phyloP scores from a whole-genome alignment of 768 basidiomycete genomes.

The Mrakia hoshinonis region DNA sequence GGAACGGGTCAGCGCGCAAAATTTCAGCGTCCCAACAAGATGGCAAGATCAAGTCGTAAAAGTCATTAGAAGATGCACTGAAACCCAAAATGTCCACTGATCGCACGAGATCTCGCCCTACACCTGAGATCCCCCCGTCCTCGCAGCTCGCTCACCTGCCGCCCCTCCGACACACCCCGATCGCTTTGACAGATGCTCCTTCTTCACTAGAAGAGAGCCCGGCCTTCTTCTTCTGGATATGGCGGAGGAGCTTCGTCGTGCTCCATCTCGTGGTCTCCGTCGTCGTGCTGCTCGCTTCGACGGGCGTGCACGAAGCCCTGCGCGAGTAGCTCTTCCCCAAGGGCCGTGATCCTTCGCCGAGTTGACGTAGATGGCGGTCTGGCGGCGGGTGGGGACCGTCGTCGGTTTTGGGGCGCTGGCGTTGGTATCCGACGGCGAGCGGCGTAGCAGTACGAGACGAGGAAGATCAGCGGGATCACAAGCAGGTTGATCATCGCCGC shows the following conservation, averaged over 20 bases:
- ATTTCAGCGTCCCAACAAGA: too few species aligned
- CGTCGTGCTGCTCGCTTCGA: background rate
- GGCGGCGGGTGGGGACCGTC: background rate
- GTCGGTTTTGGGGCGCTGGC: background rate
- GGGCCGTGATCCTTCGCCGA: background rate
- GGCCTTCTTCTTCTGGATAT: constrained; percentile 13
- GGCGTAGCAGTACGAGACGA: constrained; percentile 9
- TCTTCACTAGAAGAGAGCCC: background rate
- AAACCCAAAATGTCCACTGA: too few species aligned
- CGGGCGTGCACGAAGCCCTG: background rate
- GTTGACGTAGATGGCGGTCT: background rate
- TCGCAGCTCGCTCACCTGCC: too few species aligned
- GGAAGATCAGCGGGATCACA: constrained; percentile 21
- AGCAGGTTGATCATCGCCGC: constrained; percentile 22
- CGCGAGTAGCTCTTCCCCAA: background rate
- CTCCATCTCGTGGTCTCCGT: background rate
- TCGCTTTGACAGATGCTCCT: too few species aligned
- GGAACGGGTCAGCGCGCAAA: too few species aligned
- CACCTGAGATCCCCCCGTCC: too few species aligned
- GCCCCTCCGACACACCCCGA: too few species aligned
- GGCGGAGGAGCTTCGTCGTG: constrained; percentile 11
- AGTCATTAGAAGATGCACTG: too few species aligned
- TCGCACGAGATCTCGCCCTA: too few species aligned
- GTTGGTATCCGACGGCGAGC: background rate
- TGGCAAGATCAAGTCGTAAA: too few species aligned